Conservation (phyloP, 192 early-diverging fungal species). For the Tieghemiomyces parasiticus region DNA sequence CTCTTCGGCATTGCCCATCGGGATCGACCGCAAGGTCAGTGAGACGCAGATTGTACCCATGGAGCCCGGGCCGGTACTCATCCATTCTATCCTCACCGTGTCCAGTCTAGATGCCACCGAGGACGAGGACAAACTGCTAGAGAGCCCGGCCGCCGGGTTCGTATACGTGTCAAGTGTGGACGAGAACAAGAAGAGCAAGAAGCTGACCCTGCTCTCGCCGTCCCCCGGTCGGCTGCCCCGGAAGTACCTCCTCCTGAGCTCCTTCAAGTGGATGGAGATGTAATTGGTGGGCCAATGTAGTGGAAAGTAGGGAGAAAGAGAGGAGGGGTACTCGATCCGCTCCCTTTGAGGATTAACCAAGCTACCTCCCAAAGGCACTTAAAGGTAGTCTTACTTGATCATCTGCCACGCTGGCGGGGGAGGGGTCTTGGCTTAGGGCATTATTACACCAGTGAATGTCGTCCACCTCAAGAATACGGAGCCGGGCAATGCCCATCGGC, state of each 20-base stretch:
- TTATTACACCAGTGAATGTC: no score
- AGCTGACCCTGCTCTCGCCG: conserved; percentile 73
- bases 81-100: conserved; percentile 78
- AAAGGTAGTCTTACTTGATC: no score
- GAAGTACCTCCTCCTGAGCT: conserved; percentile 64
- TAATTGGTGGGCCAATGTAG: no score
- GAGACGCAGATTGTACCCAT: conserved; percentile 72
- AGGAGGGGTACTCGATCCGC: no score
- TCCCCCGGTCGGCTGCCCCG: conserved; percentile 77
- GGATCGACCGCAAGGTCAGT: conserved; percentile 57
- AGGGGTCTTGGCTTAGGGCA: no score
- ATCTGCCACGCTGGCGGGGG: no score
- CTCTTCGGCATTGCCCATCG: conserved; percentile 81
- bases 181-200: conserved; percentile 65
- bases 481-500: no score
- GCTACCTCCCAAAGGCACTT: no score
- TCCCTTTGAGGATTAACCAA: no score
- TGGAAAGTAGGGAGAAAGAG: no score
- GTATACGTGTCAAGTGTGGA: conserved; percentile 65
- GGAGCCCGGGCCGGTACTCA: conserved; percentile 59
- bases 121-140: conserved; percentile 37
- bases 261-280: conserved; percentile 87
- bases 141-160: conserved; percentile 56
- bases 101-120: conserved; percentile 40
- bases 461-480: no score